Percentiles rank a stretch among this genome's conserved stretches.
These are phyloP conservation scores for Forsythia suspensa DNA, from an alignment of 257 asterid genomes.

Conservation along the genomic window DNA sequence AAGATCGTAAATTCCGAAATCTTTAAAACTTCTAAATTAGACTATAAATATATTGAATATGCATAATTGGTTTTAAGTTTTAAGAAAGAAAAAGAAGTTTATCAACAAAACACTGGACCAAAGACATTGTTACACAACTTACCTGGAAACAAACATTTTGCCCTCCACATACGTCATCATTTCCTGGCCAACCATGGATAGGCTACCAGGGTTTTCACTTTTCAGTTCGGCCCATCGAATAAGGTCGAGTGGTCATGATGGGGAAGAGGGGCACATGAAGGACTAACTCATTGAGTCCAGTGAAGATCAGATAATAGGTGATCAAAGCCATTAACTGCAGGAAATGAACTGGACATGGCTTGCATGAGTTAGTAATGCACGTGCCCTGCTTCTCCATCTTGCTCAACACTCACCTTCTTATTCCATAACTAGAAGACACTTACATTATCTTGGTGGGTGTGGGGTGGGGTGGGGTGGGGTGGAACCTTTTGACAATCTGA, in stretches of 20 bases:
- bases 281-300: conserved; percentile 35
- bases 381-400: conserved; percentile 99
- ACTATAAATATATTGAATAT: neutral
- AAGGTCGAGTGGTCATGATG: conserved; percentile 61
- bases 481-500: conserved; percentile 2
- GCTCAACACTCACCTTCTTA: conserved; percentile 67
- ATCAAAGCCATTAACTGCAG: too few relatives aligned
- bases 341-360: neutral
- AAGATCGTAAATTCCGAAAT: too few relatives aligned
- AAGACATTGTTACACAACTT: neutral
- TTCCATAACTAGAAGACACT: neutral
- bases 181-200: neutral
- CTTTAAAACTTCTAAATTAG: neutral
- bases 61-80: neutral
- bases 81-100: neutral
- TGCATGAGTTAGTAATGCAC: conserved; percentile 76
- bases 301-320: too few relatives aligned
- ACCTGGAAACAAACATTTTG: conserved; percentile 21
- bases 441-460: neutral
- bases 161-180: neutral
- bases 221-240: neutral
- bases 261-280: conserved; percentile 70
- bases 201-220: neutral
- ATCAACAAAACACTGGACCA: neutral
- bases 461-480: neutral